Evolutionary conservation across 257 asterid genomes (phyloP).

Genomic region (Plectranthus barbatus): DNA sequence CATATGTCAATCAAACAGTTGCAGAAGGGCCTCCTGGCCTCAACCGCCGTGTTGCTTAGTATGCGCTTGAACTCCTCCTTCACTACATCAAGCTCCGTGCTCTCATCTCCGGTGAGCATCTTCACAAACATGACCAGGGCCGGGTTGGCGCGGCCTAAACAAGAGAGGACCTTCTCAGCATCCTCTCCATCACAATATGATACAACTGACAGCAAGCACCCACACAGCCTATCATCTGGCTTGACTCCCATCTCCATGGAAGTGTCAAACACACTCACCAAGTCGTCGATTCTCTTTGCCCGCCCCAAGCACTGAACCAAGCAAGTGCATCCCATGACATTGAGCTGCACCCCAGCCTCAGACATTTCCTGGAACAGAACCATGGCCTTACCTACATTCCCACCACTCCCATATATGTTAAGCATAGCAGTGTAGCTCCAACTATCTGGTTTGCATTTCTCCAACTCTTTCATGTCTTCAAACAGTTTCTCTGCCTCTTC

Average conservation of each 20-base stretch:
- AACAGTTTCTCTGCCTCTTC: conserved; percentile 75
- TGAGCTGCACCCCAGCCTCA: conserved; percentile 39
- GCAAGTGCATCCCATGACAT: conserved; percentile 95
- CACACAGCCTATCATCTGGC: conserved; percentile 83
- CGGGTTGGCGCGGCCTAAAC: conserved; percentile 35
- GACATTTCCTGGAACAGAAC: conserved; percentile 67
- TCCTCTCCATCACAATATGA: conserved; percentile 60
- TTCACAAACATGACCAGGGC: conserved; percentile 37
- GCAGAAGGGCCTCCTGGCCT: conserved; percentile 78
- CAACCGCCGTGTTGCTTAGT: conserved; percentile 48
- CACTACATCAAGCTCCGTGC: conserved; percentile 26
- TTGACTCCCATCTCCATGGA: conserved; percentile 52
- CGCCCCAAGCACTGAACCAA: conserved; percentile 82
- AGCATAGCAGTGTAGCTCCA: conserved; percentile 94
- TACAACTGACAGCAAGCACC: conserved; percentile 75
- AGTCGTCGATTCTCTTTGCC: conserved; percentile 60
- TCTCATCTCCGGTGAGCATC: conserved; percentile 30
- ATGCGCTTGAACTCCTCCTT: conserved; percentile 54
- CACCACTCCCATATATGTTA: conserved; percentile 77
- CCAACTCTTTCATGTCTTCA: conserved; percentile 70
- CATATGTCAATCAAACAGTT: conserved; percentile 85
- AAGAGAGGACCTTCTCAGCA: conserved; percentile 51
- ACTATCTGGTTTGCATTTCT: conserved; percentile 55
- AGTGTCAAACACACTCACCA: conserved; percentile 53
- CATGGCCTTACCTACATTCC: conserved; percentile 75